A percentile compares a stretch with the other conserved stretches of the same genome.
Conservation (phyloP, 164 flowering plant genomes). For the Brasenia schreberi region DNA sequence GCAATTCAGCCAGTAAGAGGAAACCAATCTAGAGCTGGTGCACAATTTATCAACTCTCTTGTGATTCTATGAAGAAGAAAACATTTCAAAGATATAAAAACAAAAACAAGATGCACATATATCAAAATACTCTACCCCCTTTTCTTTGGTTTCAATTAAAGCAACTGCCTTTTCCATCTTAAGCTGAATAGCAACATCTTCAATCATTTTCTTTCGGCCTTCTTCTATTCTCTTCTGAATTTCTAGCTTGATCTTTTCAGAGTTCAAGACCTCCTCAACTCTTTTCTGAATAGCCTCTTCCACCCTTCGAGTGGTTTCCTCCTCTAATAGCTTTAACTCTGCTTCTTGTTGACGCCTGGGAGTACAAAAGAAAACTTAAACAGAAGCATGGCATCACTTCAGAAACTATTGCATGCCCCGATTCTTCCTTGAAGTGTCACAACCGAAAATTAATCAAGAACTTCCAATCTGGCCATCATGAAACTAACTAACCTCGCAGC, state of each 20-base stretch:
- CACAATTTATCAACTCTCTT: no score
- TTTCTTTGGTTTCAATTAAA: slow-evolving; percentile 49
- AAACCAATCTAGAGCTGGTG: no score
- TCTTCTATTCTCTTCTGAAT: slow-evolving; percentile 63
- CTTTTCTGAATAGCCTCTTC: slow-evolving; percentile 69
- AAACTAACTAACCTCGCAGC: slow-evolving; percentile 43
- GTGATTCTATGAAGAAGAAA: no score
- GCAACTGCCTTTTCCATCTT: slow-evolving; percentile 82
- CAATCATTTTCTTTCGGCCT: slow-evolving; percentile 63
- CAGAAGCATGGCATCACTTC: slow-evolving; percentile 5
- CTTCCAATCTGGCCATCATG: slow-evolving; percentile 11
- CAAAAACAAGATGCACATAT: no score
- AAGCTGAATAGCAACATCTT: slow-evolving; percentile 74
- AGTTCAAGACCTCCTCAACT: slow-evolving; percentile 74
- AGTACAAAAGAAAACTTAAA: slow-evolving; percentile 19
- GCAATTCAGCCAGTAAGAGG: no score
- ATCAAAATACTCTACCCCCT: slow-evolving; percentile 36
- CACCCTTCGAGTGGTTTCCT: slow-evolving; percentile 86
- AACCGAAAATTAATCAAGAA: slow-evolving; percentile 2
- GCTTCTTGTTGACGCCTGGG: slow-evolving; percentile 91
- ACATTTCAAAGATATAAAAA: no score
- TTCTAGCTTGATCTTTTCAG: slow-evolving; percentile 58
- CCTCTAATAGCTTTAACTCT: slow-evolving; percentile 75
- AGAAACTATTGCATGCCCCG: background rate
- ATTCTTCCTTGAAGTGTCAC: no score